Evolutionary conservation across 768 basidiomycete genomes (phyloP).

Genomic region (Podaxis carcinomalis): DNA sequence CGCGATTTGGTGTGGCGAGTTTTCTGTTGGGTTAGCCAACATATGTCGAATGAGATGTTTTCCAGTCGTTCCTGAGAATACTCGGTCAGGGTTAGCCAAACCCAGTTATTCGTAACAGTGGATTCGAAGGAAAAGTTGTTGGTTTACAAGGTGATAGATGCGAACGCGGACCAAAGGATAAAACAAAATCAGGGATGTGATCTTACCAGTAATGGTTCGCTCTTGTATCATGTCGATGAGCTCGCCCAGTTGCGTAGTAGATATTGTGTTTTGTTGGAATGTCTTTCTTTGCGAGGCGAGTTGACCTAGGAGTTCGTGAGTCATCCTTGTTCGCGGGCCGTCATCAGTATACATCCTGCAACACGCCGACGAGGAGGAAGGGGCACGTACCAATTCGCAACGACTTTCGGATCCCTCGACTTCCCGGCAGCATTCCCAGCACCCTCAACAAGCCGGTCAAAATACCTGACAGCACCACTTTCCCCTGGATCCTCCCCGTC

Average conservation of each 20-base stretch:
- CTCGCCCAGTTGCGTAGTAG: constrained; percentile 62
- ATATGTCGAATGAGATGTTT: constrained; percentile 74
- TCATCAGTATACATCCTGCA: background rate
- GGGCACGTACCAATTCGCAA: constrained; percentile 74
- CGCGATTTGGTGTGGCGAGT: constrained; percentile 39
- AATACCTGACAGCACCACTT: constrained; percentile 59
- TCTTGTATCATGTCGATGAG: constrained; percentile 72
- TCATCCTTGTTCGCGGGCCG: constrained; percentile 53
- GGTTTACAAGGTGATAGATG: background rate
- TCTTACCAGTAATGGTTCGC: constrained; percentile 64
- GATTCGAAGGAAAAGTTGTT: background rate
- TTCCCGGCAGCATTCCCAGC: constrained; percentile 7
- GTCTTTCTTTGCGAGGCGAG: constrained; percentile 53
- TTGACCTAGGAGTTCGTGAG: constrained; percentile 82
- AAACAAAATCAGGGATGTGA: background rate
- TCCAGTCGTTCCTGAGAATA: constrained; percentile 63
- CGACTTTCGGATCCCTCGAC: constrained; percentile 59
- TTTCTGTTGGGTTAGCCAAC: constrained; percentile 40
- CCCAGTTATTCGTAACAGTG: too few relatives aligned
- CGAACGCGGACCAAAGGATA: background rate
- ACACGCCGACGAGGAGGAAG: background rate
- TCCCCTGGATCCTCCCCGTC: constrained; percentile 43
- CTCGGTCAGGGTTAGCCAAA: background rate
- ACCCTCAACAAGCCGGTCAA: constrained; percentile 61
- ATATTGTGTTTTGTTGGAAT: constrained; percentile 56